Conservation (phyloP, 2,329 filamentous ascomycete species). For the Talaromyces funiculosus region DNA sequence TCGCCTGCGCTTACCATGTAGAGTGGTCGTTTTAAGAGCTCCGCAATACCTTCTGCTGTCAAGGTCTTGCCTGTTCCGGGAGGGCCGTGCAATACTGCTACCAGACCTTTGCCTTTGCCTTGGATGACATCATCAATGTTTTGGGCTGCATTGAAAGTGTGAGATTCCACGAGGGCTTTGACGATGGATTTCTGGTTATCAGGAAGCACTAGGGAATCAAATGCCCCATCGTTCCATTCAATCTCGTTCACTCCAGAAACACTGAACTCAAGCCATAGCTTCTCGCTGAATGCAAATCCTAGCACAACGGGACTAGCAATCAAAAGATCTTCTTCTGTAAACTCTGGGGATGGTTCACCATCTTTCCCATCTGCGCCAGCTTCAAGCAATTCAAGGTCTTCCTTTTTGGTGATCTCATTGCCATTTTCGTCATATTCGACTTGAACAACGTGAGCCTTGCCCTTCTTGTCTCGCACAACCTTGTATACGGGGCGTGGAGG, state of each 20-base stretch:
- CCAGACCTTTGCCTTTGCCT: constrained; percentile 81
- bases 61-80: constrained; percentile 86
- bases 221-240: constrained; percentile 76
- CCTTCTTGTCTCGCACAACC: constrained; percentile 50
- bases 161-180: constrained; percentile 74
- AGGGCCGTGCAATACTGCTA: constrained; percentile 74
- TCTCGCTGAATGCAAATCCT: constrained; percentile 82
- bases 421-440: constrained; percentile 53
- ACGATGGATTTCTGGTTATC: constrained; percentile 62
- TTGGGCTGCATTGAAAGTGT: constrained; percentile 73
- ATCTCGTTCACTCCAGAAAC: constrained; percentile 76
- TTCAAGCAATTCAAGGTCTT: constrained; percentile 55
- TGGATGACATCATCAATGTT: constrained; percentile 78
- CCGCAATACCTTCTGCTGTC: constrained; percentile 79
- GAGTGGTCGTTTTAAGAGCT: constrained; percentile 72
- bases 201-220: constrained; percentile 71
- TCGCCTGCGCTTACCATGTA: constrained; percentile 81
- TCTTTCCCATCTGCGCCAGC: constrained; percentile 25
- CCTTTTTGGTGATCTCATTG: constrained; percentile 47
- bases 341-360: constrained; percentile 44
- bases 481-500: constrained; percentile 45
- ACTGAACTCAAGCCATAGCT: constrained; percentile 83
- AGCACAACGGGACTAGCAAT: constrained; percentile 79
- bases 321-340: constrained; percentile 77
- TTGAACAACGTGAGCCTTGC: constrained; percentile 47